Conservation (phyloP, 345 rosid genomes). For the Eucalyptus virginea region DNA sequence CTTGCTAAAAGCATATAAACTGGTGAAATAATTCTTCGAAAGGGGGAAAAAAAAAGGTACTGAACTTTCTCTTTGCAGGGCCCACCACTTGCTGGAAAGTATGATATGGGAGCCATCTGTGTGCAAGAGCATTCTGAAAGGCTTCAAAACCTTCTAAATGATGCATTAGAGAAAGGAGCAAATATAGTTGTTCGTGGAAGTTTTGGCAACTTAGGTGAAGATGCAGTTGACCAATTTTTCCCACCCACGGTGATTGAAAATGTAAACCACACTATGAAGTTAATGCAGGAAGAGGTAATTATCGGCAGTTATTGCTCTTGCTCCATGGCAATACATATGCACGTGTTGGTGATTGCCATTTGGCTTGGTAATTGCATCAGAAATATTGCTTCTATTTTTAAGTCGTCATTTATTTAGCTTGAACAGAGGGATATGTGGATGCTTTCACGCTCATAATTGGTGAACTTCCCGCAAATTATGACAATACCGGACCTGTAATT, state of each 20-base stretch:
- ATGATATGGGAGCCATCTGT: conserved; percentile 99
- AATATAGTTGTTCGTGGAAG: conserved; percentile 86
- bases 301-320: not conserved
- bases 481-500: not conserved
- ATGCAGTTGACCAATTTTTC: conserved; percentile 90
- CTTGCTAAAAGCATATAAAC: not conserved
- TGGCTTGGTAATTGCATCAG: not conserved
- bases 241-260: conserved; percentile 85
- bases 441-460: not conserved
- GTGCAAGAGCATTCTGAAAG: conserved; percentile 86
- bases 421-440: not conserved
- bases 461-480: not conserved
- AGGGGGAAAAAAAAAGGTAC: not conserved
- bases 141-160: conserved; percentile 77
- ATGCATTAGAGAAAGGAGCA: conserved; percentile 90
- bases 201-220: conserved; percentile 86
- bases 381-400: not conserved
- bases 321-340: not conserved
- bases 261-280: conserved; percentile 76
- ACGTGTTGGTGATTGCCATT: not conserved
- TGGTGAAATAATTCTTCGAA: not conserved
- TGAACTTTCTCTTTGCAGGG: conserved; percentile 41
- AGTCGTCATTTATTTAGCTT: not conserved
- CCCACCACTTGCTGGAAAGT: conserved; percentile 82
- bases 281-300: conserved; percentile 96